phyloP scores from a whole-genome alignment of 345 rosid genomes.

The Arabidopsis arenosa region DNA sequence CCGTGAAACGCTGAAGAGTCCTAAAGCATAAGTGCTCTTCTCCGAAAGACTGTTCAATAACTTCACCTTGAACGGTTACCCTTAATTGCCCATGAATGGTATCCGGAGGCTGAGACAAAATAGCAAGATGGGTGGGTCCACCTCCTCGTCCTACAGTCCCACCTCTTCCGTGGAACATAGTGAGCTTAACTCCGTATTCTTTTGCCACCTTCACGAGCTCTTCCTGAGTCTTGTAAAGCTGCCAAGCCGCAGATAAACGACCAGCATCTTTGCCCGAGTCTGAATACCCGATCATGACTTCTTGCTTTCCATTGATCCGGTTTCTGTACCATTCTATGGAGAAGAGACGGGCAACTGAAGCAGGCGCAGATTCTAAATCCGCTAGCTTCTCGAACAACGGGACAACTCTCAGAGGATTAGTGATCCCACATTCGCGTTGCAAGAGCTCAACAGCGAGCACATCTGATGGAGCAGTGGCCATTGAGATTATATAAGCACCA shows the following conservation, averaged over 20 bases:
- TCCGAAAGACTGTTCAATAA: constrained; percentile 90
- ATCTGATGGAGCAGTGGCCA: constrained; percentile 95
- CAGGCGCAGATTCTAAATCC: constrained; percentile 94
- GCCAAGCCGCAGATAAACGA: constrained; percentile 96
- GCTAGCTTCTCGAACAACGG: constrained; percentile 96
- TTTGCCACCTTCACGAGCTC: constrained; percentile 93
- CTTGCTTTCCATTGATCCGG: constrained; percentile 89
- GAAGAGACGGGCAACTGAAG: constrained; percentile 90
- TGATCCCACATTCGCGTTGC: constrained; percentile 89
- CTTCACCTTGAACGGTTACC: constrained; percentile 98
- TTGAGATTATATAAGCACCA: constrained; percentile 94
- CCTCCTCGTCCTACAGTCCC: constrained; percentile 99
- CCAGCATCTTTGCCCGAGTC: constrained; percentile 99
- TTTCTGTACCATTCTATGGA: constrained; percentile 92
- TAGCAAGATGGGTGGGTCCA: constrained; percentile 98
- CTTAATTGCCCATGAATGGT: constrained; percentile 88
- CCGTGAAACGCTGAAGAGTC: constrained; percentile 93
- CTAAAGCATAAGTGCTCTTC: constrained; percentile 94
- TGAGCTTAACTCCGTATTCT: constrained; percentile 80
- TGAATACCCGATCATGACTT: constrained; percentile 97
- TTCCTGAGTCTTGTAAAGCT: constrained; percentile 90
- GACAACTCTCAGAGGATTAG: constrained; percentile 84
- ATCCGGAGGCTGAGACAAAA: constrained; percentile 97
- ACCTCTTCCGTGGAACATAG: constrained; percentile 98
- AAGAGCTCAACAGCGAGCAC: constrained; percentile 95